These are phyloP conservation scores for Aquanectria penicillioides DNA, from an alignment of 2,329 filamentous ascomycete genomes.

Conservation along the genomic window DNA sequence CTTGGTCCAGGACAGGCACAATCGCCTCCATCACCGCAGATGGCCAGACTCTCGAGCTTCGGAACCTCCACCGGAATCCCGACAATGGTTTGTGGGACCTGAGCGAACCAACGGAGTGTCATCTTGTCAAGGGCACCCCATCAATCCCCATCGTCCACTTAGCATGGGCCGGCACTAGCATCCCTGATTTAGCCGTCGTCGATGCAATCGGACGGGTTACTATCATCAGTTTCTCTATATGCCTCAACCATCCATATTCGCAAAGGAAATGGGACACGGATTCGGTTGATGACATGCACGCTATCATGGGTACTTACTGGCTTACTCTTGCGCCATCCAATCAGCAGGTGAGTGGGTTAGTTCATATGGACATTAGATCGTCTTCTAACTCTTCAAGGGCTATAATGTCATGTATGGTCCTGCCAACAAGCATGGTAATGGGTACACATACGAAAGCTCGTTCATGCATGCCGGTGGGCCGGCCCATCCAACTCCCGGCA, in stretches of 20 bases:
- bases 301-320: constrained; percentile 89
- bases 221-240: constrained; percentile 76
- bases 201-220: constrained; percentile 82
- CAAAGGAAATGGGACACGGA: constrained; percentile 73
- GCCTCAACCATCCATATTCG: constrained; percentile 76
- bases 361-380: not conserved
- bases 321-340: constrained; percentile 67
- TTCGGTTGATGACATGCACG: constrained; percentile 76
- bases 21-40: constrained; percentile 84
- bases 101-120: constrained; percentile 73
- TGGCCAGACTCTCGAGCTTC: constrained; percentile 75
- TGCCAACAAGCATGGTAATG: constrained; percentile 68
- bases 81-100: constrained; percentile 80
- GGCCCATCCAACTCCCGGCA: constrained; percentile 75
- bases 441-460: constrained; percentile 77
- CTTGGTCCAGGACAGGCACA: constrained; percentile 89
- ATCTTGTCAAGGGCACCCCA: constrained; percentile 69
- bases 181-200: constrained; percentile 83
- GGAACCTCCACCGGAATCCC: constrained; percentile 75
- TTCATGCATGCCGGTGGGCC: constrained; percentile 75
- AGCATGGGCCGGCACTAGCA: constrained; percentile 78
- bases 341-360: constrained; percentile 46
- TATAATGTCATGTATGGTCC: constrained; percentile 66
- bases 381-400: constrained; percentile 30
- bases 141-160: constrained; percentile 80